Percentiles rank a stretch among this genome's conserved stretches.
phyloP scores from a whole-genome alignment of 352 stramenopile genomes.

The Pythium phragmiticola region DNA sequence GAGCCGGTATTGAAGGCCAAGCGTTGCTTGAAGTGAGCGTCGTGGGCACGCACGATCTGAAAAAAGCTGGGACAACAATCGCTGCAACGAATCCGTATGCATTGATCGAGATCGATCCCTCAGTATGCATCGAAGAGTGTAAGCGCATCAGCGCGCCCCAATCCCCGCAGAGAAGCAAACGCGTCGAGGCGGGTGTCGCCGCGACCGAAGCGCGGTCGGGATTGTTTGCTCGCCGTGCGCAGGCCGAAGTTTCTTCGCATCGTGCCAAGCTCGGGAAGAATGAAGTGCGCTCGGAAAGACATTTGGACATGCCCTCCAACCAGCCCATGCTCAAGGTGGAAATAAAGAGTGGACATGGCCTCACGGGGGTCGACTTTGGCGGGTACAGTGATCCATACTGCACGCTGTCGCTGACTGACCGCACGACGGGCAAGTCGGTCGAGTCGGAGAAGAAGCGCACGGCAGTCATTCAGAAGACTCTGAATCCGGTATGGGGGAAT shows the following conservation, averaged over 20 bases:
- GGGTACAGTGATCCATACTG: conserved; percentile 81
- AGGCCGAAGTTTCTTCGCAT: conserved; percentile 58
- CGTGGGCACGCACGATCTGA: conserved; percentile 36
- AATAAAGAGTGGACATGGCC: conserved; percentile 56
- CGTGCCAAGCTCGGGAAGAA: conserved; percentile 55
- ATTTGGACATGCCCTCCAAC: conserved; percentile 29
- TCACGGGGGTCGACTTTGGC: conserved; percentile 52
- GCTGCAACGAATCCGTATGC: conserved; percentile 45
- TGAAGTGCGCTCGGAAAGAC: conserved; percentile 56
- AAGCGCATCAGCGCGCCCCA: conserved; percentile 45
- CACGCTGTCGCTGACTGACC: conserved; percentile 58
- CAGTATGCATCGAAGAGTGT: conserved; percentile 51
- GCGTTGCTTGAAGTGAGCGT: conserved; percentile 62
- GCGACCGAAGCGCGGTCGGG: conserved; percentile 39
- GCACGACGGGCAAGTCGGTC: conserved; percentile 39
- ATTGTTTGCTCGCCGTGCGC: conserved; percentile 46
- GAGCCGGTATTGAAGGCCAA: conserved; percentile 50
- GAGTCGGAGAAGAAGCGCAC: conserved; percentile 74
- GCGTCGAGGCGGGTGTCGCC: conserved; percentile 36
- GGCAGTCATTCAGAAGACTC: conserved; percentile 57
- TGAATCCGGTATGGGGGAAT: conserved; percentile 70
- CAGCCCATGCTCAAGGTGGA: conserved; percentile 48
- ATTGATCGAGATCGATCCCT: conserved; percentile 59
- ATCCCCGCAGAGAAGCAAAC: conserved; percentile 50
- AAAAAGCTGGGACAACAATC: conserved; percentile 30